Evolutionary conservation across 2,329 filamentous ascomycete genomes (phyloP), one percentile per base, ranked within the genome.

Genomic region (Sclerotinia borealis): DNA sequence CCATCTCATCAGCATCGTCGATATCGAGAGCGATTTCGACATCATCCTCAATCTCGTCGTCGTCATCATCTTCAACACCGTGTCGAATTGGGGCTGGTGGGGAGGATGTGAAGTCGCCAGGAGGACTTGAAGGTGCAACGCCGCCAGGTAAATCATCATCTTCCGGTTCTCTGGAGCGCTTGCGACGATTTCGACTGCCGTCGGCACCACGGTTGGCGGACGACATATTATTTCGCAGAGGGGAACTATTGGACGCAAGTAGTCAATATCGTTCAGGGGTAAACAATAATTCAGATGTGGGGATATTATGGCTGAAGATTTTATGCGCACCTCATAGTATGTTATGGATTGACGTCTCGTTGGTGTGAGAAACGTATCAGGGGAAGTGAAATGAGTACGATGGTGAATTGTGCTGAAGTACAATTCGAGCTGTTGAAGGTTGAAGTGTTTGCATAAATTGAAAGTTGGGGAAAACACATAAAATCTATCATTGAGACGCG

Each of bases 1-100:
- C 89, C 79, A 86, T 85, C 73, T 93, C 90, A 70, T 95, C 91
- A 49, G 93, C 82, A 63, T 95, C 89, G 61, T 92, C 90, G 22
- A 88, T 80, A 68, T 89, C 88, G 68, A 88, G 87, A 68, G 92
- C 87, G 51, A 87, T 80, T 72, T 92, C 88, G 56, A 84, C 83
- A 58, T 91, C 88, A 64, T 91, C 82, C 62, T 91, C 82, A 45
- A 88, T 83, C 69, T 91, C 88, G 66, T 92, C 90, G 48, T 80
- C 79, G 56, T 88, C 83, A 50, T 90, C 86, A 65, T 90, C 88
- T 37, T 63, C 61, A 27, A 79, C 82, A 59, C 87, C 86, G 60
- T 89, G 86, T 7, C 84, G 83, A 67, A 91, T 86, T 41, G 71
- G 71, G 48, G 81, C 83, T 6, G 86, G 85, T 2, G 85, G 85